Evolutionary conservation across 768 basidiomycete genomes (phyloP).

Genomic region (Trametes villosa): DNA sequence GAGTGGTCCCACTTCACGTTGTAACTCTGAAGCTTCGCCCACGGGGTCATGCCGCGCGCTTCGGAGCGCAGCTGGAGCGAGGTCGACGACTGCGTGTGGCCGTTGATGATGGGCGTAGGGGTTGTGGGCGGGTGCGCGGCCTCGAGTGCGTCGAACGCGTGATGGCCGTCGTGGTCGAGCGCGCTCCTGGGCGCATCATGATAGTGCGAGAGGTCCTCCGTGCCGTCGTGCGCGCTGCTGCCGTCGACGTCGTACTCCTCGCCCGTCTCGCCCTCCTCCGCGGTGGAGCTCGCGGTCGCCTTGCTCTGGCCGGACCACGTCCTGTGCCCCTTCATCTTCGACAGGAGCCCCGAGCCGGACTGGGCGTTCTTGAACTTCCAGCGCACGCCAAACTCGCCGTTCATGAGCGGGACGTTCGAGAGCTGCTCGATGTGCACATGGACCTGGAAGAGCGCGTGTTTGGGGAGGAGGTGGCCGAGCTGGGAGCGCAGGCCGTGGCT

Average conservation of each 20-base stretch:
- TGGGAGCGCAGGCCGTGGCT: slow-evolving; percentile 53
- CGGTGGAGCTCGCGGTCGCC: slow-evolving; percentile 24
- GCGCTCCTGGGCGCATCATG: slow-evolving; percentile 14
- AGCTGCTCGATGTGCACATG: slow-evolving; percentile 67
- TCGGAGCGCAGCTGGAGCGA: slow-evolving; percentile 35
- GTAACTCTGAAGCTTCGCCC: slow-evolving; percentile 64
- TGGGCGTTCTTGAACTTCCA: slow-evolving; percentile 73
- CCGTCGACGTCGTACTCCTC: slow-evolving; percentile 12
- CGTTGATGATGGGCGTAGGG: slow-evolving; percentile 20
- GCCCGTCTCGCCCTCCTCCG: slow-evolving; percentile 1
- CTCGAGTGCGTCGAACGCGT: slow-evolving; percentile 13
- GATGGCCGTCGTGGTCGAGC: slow-evolving; percentile 13
- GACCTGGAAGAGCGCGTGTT: slow-evolving; percentile 69
- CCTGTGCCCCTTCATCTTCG: slow-evolving; percentile 41
- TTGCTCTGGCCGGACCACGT: slow-evolving; percentile 21
- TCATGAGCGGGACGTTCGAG: slow-evolving; percentile 70
- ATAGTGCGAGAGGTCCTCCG: slow-evolving; percentile 18
- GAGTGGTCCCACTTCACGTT: slow-evolving; percentile 63
- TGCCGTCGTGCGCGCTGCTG: slow-evolving; percentile 15
- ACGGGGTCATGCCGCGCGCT: slow-evolving; percentile 64
- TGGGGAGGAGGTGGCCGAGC: slow-evolving; percentile 61
- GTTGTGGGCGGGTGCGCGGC: slow-evolving; percentile 18
- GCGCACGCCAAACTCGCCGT: slow-evolving; percentile 67
- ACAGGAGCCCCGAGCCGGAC: slow-evolving; percentile 47
- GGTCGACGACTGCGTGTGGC: slow-evolving; percentile 4